Conservation (phyloP, 495 filamentous ascomycete genomes). For the Hypoxylon subgilvum region DNA sequence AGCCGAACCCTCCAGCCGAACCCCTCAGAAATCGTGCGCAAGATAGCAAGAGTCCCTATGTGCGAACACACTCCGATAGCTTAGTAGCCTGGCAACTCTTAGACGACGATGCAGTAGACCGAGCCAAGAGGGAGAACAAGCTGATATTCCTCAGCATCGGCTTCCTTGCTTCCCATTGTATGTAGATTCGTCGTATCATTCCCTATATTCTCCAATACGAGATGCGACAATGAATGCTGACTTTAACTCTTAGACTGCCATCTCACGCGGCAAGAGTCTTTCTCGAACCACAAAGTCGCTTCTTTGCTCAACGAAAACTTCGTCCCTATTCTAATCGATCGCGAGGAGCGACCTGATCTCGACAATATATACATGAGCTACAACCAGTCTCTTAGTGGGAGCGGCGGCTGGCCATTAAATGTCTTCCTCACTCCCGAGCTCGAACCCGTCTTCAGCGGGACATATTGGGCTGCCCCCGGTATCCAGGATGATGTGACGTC, state of each 20-base stretch:
- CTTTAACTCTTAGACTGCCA: slow-evolving; percentile 69
- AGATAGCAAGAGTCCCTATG: slow-evolving; percentile 82
- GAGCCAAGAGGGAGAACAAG: slow-evolving; percentile 80
- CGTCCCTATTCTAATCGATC: slow-evolving; percentile 90
- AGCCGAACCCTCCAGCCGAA: not conserved
- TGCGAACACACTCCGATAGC: slow-evolving; percentile 81
- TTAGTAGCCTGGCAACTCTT: slow-evolving; percentile 94
- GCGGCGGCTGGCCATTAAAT: slow-evolving; percentile 95
- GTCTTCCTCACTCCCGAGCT: slow-evolving; percentile 93
- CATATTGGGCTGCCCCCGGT: slow-evolving; percentile 91
- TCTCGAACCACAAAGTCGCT: slow-evolving; percentile 81
- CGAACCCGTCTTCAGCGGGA: slow-evolving; percentile 93
- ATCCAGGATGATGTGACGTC: slow-evolving; percentile 55
- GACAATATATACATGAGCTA: slow-evolving; percentile 99
- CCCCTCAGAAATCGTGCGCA: slow-evolving; percentile 70
- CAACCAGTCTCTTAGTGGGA: slow-evolving; percentile 89
- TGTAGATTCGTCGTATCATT: slow-evolving; percentile 36
- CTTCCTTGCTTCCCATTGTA: slow-evolving; percentile 94
- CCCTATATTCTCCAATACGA: not conserved
- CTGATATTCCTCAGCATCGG: slow-evolving; percentile 94
- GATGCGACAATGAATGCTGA: slow-evolving; percentile 1
- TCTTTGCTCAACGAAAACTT: slow-evolving; percentile 83
- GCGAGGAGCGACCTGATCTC: slow-evolving; percentile 93
- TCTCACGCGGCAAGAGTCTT: slow-evolving; percentile 93
- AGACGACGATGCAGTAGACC: slow-evolving; percentile 73